phyloP scores from a whole-genome alignment of 345 rosid genomes.

The Orychophragmus violaceus region DNA sequence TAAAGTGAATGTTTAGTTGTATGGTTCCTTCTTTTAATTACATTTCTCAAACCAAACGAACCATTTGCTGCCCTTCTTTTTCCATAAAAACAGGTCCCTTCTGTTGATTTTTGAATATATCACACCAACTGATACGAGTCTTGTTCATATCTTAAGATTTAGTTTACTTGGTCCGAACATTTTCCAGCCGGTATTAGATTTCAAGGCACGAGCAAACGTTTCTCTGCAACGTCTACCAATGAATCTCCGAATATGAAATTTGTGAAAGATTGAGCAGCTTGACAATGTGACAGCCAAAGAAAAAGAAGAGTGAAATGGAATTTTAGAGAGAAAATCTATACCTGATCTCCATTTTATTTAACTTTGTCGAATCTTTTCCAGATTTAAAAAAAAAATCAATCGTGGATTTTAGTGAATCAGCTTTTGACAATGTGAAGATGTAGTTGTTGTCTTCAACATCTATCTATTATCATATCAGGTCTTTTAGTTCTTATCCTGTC shows the following conservation, averaged over 20 bases:
- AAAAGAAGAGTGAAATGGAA: not conserved
- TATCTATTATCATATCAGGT: too few relatives aligned
- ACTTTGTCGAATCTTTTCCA: not conserved
- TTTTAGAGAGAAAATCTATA: not conserved
- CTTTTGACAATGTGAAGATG: too few relatives aligned
- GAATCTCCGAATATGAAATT: conserved; percentile 59
- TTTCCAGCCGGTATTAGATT: conserved; percentile 32
- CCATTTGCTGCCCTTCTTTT: conserved; percentile 92
- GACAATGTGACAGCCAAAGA: conserved; percentile 4
- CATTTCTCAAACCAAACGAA: conserved; percentile 94
- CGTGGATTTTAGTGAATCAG: too few relatives aligned
- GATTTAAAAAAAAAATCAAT: too few relatives aligned
- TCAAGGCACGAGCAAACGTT: conserved; percentile 48
- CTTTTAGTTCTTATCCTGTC: too few relatives aligned
- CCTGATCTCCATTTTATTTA: not conserved
- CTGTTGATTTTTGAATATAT: not conserved
- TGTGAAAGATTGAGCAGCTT: conserved; percentile 11
- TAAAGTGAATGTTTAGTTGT: not conserved
- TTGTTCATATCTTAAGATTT: conserved; percentile 5
- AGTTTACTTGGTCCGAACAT: conserved; percentile 45
- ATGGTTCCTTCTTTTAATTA: conserved; percentile 16
- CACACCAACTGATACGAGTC: not conserved
- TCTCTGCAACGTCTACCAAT: conserved; percentile 59
- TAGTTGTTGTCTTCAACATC: too few relatives aligned
- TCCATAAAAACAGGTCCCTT: conserved; percentile 79